These are phyloP conservation scores for Neofusicoccum umdonicola DNA, from an alignment of 2,329 filamentous ascomycete species.

Conservation along the genomic window DNA sequence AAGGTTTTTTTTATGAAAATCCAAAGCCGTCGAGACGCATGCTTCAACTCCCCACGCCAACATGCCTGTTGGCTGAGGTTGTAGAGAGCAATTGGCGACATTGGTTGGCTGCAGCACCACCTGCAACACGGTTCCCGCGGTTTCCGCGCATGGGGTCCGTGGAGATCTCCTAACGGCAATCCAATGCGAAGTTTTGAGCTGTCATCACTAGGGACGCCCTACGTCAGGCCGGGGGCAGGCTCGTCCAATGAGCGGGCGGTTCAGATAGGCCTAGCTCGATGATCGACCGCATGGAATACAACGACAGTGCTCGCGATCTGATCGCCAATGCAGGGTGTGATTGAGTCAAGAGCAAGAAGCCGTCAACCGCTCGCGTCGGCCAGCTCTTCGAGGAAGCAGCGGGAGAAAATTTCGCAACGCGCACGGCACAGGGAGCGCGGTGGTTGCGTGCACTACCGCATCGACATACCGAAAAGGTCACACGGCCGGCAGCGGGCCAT, in stretches of 20 bases:
- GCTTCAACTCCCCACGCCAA: too few relatives aligned
- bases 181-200: neutral
- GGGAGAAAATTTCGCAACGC: neutral
- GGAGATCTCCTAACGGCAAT: neutral
- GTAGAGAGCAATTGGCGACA: too few relatives aligned
- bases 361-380: neutral
- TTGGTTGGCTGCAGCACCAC: too few relatives aligned
- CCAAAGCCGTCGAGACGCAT: too few relatives aligned
- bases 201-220: neutral
- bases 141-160: neutral
- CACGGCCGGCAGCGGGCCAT: neutral
- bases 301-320: constrained; percentile 5
- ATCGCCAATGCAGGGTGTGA: constrained; percentile 9
- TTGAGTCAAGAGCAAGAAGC: neutral
- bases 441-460: neutral
- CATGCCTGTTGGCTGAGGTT: too few relatives aligned
- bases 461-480: constrained; percentile 5
- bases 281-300: constrained; percentile 4
- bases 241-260: neutral
- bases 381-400: neutral
- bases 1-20: too few relatives aligned
- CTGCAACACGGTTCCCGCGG: neutral
- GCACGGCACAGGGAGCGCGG: neutral
- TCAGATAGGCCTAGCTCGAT: neutral
- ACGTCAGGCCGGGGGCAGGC: neutral